A percentile compares a stretch with the other conserved stretches of the same genome.
Conservation (phyloP, 306 rosid genomes). For the Comarum palustre region DNA sequence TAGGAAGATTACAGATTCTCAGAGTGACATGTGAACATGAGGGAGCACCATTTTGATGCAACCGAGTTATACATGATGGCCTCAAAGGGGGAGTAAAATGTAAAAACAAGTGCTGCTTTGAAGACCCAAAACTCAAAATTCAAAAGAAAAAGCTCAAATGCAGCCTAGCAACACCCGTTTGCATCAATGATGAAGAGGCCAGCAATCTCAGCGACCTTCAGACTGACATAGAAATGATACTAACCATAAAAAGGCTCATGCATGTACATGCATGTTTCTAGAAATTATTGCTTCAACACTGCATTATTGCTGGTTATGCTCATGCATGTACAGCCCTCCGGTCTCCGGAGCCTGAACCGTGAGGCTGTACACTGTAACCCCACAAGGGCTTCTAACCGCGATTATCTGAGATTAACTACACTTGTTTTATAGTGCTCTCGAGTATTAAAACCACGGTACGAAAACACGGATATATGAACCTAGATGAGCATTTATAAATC, state of each 20-base stretch:
- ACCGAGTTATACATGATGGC: too few relatives aligned
- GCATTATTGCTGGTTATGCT: slow-evolving; percentile 42
- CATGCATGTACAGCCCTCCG: slow-evolving; percentile 42
- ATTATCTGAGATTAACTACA: too few relatives aligned
- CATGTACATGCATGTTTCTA: too few relatives aligned
- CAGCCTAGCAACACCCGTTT: background rate
- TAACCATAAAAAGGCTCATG: too few relatives aligned
- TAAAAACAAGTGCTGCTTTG: background rate
- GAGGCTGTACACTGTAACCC: background rate
- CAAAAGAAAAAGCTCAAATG: background rate
- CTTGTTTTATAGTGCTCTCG: background rate
- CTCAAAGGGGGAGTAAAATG: background rate
- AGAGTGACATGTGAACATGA: too few relatives aligned
- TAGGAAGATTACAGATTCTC: background rate
- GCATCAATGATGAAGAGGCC: background rate
- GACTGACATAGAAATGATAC: background rate
- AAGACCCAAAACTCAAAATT: background rate
- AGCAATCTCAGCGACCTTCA: background rate
- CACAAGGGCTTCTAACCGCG: background rate
- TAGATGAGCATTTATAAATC: slow-evolving; percentile 1
- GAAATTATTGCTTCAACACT: too few relatives aligned
- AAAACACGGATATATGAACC: background rate
- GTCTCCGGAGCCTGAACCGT: background rate
- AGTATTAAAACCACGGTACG: background rate
- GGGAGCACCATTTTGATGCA: background rate